Percentiles rank a stretch among this genome's conserved stretches.
phyloP scores from a whole-genome alignment of 257 asterid species.

The Solanum virginianum region DNA sequence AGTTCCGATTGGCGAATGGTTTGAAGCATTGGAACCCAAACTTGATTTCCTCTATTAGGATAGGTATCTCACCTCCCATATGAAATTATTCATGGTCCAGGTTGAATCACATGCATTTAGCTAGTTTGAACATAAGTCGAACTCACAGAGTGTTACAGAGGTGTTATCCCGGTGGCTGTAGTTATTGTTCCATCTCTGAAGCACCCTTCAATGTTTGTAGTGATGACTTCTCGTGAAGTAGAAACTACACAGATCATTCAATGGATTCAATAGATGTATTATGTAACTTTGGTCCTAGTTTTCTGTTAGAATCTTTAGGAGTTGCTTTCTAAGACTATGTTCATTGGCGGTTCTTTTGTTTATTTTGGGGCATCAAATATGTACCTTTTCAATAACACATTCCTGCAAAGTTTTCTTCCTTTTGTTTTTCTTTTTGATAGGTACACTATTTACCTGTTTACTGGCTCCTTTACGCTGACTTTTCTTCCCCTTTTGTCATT shows the following conservation, averaged over 20 bases:
- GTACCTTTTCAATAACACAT: not conserved
- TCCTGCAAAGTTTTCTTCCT: not conserved
- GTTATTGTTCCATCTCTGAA: not conserved
- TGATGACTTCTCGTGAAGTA: not conserved
- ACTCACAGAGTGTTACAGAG: not conserved
- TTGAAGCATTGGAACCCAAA: not conserved
- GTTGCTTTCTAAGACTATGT: not conserved
- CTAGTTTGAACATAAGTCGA: not conserved
- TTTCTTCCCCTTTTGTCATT: not conserved
- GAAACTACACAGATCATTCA: not conserved
- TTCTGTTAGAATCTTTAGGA: not conserved
- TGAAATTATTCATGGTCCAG: not conserved
- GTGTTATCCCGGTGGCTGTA: not conserved
- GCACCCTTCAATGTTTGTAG: not conserved
- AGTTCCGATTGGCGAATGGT: not conserved
- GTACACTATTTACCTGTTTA: not conserved
- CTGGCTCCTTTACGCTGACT: not conserved
- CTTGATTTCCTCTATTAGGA: not conserved
- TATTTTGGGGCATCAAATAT: not conserved
- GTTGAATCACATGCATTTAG: not conserved
- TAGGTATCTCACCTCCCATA: not conserved
- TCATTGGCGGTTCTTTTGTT: not conserved
- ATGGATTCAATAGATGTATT: not conserved
- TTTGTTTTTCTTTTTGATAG: not conserved
- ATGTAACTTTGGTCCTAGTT: not conserved